Base-by-base conservation (phyloP, 2,329 filamentous ascomycete genomes). In the Colletotrichum endophyticum region DNA sequence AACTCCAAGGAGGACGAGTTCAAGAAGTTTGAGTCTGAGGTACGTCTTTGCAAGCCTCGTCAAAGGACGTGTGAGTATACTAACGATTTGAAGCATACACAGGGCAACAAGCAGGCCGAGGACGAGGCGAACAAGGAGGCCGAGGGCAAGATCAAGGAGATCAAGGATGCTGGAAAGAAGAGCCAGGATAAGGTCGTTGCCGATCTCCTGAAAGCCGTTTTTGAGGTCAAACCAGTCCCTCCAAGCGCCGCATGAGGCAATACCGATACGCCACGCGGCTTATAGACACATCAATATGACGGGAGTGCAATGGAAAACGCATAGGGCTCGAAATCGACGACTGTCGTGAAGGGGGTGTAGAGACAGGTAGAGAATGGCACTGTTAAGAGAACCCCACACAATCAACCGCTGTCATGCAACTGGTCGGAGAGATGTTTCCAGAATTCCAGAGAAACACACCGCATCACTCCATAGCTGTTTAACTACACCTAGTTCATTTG, bases 1-100 rank as follows among this genome's bases (percentile, higher is more conserved):
- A 92, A 93, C 82, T 88, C 94, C 81, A 99, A 98, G 89, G 97
- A 99, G 83, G 91, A 95, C 44, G 96, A 99, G 86, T 99, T 96
- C 89, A 96, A 97, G 90, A 94, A 94, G 84, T 99, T 98, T 82
- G 96, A 99, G 89, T 91, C 95, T 78, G 89, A 92, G 88, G 90
- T 91, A 84, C 63, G 83, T 32, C 16, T 3, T n/a, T 61, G 25
- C 62, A 69, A 32, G 25, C 25, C 19, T 36, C 49, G 8, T 28
- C 19, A 7, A 15, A 53, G 44, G 44, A n/a, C n/a, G 11, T 22
- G n/a, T 13, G 44, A 53, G 44, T 7, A 49, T 3, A 36, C 72
- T 77, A 32, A 75, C n/a, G n/a, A 5, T 5, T 44, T n/a, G 3
- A 81, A 99, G 96, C 96, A 99, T 88, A 94, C 95, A 81, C 95